Percentiles rank a stretch among this genome's conserved stretches.
Conservation (phyloP, 164 flowering plant genomes). For the Cinnamomum micranthum region DNA sequence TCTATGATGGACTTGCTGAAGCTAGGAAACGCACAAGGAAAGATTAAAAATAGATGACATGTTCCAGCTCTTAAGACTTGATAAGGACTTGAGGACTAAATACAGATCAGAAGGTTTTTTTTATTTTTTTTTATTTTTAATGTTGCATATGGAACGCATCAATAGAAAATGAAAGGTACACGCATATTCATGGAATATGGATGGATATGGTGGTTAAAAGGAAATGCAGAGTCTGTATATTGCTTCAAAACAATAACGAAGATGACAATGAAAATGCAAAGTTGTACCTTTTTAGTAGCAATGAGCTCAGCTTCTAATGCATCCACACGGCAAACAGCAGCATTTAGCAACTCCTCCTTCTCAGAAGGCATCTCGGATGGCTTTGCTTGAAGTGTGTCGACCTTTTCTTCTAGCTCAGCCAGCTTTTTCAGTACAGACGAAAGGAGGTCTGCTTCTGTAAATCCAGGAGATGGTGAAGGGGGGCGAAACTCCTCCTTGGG, state of each 20-base stretch:
- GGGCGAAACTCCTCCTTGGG: slow-evolving; percentile 51
- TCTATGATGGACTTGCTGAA: too few relatives aligned
- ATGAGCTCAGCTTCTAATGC: slow-evolving; percentile 95
- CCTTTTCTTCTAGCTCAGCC: slow-evolving; percentile 81
- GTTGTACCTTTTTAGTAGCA: slow-evolving; percentile 74
- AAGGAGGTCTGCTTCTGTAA: slow-evolving; percentile 44
- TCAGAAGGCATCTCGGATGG: slow-evolving; percentile 86
- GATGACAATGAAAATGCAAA: not conserved
- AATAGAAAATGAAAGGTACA: too few relatives aligned
- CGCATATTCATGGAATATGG: not conserved
- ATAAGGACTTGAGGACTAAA: too few relatives aligned
- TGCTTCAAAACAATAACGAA: not conserved
- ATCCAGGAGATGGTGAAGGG: slow-evolving; percentile 53
- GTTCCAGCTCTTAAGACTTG: too few relatives aligned
- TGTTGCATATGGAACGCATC: too few relatives aligned
- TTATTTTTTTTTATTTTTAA: too few relatives aligned
- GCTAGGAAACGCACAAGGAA: too few relatives aligned
- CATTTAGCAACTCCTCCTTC: slow-evolving; percentile 89
- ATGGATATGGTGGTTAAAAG: not conserved
- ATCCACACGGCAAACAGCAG: slow-evolving; percentile 98
- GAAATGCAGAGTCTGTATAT: not conserved
- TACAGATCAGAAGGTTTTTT: too few relatives aligned
- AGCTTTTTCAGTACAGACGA: slow-evolving; percentile 62
- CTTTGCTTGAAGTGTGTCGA: slow-evolving; percentile 60
- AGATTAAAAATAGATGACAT: too few relatives aligned